Conservation (phyloP, 768 basidiomycete genomes). For the Amanita pallidorosea region DNA sequence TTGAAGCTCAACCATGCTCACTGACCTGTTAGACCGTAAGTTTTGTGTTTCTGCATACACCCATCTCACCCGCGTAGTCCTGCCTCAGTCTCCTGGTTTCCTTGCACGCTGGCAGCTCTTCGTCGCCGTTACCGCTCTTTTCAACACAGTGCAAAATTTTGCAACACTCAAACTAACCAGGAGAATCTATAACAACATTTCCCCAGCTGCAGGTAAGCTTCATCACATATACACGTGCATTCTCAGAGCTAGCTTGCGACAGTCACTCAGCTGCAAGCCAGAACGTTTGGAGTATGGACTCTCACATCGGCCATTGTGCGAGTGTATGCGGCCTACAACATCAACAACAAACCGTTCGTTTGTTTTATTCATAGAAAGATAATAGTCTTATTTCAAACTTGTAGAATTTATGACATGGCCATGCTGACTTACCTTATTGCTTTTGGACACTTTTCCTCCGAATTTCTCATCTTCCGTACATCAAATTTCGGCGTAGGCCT, state of each 20-base stretch:
- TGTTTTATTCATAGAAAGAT: neutral
- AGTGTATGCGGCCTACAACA: conserved; percentile 82
- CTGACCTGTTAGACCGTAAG: conserved; percentile 2
- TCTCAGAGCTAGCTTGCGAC: conserved; percentile 7
- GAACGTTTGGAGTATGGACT: conserved; percentile 91
- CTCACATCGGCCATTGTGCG: conserved; percentile 76
- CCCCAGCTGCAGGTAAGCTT: conserved; percentile 25
- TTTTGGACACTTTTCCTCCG: conserved; percentile 81
- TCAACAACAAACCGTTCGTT: conserved; percentile 68
- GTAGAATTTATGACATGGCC: conserved; percentile 86
- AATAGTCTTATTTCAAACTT: neutral
- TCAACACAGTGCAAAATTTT: conserved; percentile 84
- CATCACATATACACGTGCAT: neutral
- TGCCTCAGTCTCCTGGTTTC: conserved; percentile 57
- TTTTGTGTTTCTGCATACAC: neutral
- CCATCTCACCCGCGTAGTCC: conserved; percentile 25
- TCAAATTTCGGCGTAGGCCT: conserved; percentile 50
- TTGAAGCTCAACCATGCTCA: neutral
- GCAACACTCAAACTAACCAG: conserved; percentile 67
- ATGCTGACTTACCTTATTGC: conserved; percentile 85
- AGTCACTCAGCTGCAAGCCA: conserved; percentile 83
- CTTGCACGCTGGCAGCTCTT: conserved; percentile 87
- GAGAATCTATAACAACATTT: conserved; percentile 54
- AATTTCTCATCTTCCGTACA: conserved; percentile 74
- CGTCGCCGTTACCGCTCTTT: conserved; percentile 64